phyloP scores from a whole-genome alignment of 768 basidiomycete genomes.

The Tricholoma bakamatsutake region DNA sequence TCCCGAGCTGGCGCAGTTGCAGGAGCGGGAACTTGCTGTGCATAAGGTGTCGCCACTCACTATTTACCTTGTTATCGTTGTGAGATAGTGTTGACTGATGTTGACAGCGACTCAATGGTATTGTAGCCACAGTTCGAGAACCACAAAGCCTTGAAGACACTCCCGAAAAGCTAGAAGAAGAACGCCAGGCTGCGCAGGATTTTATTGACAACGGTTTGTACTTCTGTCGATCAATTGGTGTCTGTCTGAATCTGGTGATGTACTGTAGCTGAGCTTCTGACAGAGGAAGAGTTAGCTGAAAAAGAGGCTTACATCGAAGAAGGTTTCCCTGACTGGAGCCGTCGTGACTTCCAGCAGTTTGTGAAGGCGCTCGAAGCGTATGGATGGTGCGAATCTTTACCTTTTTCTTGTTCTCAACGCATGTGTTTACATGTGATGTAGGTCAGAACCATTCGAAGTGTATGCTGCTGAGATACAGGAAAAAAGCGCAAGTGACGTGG shows the following conservation, averaged over 20 bases:
- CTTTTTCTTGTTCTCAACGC: not conserved
- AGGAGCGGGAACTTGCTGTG: conserved; percentile 81
- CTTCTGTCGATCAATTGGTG: not conserved
- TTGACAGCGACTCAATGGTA: conserved; percentile 56
- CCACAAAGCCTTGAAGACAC: conserved; percentile 67
- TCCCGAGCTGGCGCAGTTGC: conserved; percentile 67
- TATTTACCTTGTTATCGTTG: not conserved
- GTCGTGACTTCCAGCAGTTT: conserved; percentile 91
- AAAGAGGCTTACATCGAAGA: conserved; percentile 74
- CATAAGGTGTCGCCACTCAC: conserved; percentile 47
- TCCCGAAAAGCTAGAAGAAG: conserved; percentile 79
- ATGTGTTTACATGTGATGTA: conserved; percentile 18
- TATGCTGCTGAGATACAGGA: conserved; percentile 83
- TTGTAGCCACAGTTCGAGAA: conserved; percentile 59
- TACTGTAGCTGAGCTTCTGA: conserved; percentile 74
- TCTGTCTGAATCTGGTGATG: not conserved
- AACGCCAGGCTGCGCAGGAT: conserved; percentile 72
- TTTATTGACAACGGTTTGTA: conserved; percentile 76
- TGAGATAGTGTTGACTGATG: conserved; percentile 1
- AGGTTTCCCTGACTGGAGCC: conserved; percentile 89
- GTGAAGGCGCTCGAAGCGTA: conserved; percentile 59
- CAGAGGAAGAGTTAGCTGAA: conserved; percentile 76
- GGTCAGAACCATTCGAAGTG: conserved; percentile 58
- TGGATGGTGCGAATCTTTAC: conserved; percentile 57
- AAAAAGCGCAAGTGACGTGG: conserved; percentile 74